Conservation (phyloP, 1,139 yeast genomes). For the Saccharomyces hybrid region DNA sequence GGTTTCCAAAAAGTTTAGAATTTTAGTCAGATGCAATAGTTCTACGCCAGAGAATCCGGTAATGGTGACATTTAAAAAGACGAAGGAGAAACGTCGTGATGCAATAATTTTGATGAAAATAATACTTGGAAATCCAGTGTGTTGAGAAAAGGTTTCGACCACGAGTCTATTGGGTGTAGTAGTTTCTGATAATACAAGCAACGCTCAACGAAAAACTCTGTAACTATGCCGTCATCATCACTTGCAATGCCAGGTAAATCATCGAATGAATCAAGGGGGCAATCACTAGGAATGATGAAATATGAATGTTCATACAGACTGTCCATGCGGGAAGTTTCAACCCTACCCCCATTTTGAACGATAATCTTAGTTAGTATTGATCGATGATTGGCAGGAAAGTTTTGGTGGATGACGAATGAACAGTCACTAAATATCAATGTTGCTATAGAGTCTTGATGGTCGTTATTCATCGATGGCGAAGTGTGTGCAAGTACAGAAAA, state of each 20-base stretch:
- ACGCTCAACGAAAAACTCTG: constrained; percentile 87
- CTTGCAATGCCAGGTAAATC: constrained; percentile 4
- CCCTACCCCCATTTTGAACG: constrained; percentile 22
- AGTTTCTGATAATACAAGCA: constrained; percentile 54
- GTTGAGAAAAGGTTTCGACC: constrained; percentile 59
- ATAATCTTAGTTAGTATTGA: constrained; percentile 22
- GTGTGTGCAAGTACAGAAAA: background rate
- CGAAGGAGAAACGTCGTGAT: constrained; percentile 10
- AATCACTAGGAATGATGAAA: constrained; percentile 20
- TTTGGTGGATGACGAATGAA: constrained; percentile 13
- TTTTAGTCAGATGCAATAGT: constrained; percentile 60
- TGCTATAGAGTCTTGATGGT: background rate
- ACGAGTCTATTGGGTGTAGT: constrained; percentile 45
- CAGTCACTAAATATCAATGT: constrained; percentile 11
- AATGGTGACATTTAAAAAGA: constrained; percentile 46
- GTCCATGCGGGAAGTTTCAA: background rate
- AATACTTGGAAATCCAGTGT: constrained; percentile 32
- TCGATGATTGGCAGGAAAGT: constrained; percentile 17
- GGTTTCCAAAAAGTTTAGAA: constrained; percentile 41
- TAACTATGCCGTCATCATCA: constrained; percentile 31
- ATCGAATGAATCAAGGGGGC: constrained; percentile 10
- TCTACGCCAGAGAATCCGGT: constrained; percentile 86
- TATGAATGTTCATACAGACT: background rate
- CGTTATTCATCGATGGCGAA: background rate
- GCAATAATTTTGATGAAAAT: constrained; percentile 12